These are phyloP conservation scores for Neurospora pannonica DNA, from an alignment of 495 filamentous ascomycete species.

Conservation along the genomic window DNA sequence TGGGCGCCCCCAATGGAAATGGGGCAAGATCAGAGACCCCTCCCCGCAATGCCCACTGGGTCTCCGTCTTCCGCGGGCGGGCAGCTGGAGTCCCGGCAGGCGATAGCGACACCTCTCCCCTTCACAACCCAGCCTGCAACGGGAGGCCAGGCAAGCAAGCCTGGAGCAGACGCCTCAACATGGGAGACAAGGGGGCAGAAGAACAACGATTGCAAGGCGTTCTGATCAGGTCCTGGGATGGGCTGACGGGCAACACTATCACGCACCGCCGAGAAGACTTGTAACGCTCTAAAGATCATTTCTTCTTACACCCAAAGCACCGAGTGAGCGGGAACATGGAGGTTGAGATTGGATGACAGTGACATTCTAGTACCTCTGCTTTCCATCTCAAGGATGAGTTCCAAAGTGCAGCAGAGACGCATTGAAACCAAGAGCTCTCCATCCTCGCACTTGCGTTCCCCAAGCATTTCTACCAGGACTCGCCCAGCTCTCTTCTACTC, in stretches of 20 bases:
- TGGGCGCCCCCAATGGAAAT: conserved; percentile 13
- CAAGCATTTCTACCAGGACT: neutral
- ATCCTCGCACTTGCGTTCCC: neutral
- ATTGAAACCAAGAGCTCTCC: neutral
- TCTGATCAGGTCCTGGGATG: neutral
- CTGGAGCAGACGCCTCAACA: neutral
- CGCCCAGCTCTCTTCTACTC: neutral
- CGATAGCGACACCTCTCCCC: neutral
- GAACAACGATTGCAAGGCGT: neutral
- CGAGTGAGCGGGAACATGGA: neutral
- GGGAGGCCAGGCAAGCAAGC: neutral
- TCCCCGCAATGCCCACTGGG: neutral
- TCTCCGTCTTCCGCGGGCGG: neutral
- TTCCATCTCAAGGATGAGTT: neutral
- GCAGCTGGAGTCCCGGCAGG: neutral
- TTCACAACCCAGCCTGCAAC: neutral
- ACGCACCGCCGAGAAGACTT: neutral
- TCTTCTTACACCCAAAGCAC: neutral
- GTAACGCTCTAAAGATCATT: neutral
- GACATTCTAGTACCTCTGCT: neutral
- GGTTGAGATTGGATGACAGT: neutral
- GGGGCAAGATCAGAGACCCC: conserved; percentile 2
- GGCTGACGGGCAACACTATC: neutral
- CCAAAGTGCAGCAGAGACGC: neutral
- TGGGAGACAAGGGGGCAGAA: neutral